Percentiles rank a stretch among this genome's conserved stretches.
These are phyloP conservation scores for Leccinum holopus DNA, from an alignment of 1,284 basidiomycete genomes.

Conservation along the genomic window DNA sequence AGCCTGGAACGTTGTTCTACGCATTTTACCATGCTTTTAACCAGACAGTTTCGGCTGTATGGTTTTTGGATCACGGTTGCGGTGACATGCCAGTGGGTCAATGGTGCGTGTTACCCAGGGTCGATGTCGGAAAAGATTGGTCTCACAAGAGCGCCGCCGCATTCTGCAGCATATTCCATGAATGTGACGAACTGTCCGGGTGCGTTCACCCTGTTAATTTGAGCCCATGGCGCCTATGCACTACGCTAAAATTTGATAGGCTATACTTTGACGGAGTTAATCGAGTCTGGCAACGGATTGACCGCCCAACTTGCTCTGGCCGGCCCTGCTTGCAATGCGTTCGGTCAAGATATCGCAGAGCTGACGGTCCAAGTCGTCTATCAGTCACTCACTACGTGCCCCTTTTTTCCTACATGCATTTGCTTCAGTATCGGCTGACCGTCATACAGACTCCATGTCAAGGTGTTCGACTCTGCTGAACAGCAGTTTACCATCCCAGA, in stretches of 20 bases:
- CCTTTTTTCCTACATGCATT: background rate
- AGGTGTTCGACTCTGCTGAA: constrained; percentile 65
- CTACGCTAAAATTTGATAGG: constrained; percentile 35
- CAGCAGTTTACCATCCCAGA: constrained; percentile 70
- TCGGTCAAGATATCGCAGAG: constrained; percentile 61
- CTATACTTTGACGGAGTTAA: constrained; percentile 50
- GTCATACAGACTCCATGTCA: constrained; percentile 61
- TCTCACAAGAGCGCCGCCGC: background rate
- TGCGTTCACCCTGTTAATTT: background rate
- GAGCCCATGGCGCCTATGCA: background rate
- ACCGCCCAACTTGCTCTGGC: constrained; percentile 57
- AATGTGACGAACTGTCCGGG: constrained; percentile 28
- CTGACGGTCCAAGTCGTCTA: constrained; percentile 67
- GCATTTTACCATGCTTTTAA: background rate
- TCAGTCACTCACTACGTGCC: constrained; percentile 56
- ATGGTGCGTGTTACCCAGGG: constrained; percentile 8
- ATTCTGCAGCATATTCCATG: constrained; percentile 17
- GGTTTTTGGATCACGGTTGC: background rate
- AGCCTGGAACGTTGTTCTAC: background rate
- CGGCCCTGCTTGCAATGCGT: constrained; percentile 67
- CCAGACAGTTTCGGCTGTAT: constrained; percentile 1
- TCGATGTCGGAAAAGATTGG: background rate
- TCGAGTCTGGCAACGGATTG: constrained; percentile 48
- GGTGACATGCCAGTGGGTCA: background rate
- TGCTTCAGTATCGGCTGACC: background rate